A percentile compares a stretch with the other conserved stretches of the same genome.
Evolutionary conservation across 164 flowering plant genomes (phyloP).

Genomic region (Saururus chinensis): DNA sequence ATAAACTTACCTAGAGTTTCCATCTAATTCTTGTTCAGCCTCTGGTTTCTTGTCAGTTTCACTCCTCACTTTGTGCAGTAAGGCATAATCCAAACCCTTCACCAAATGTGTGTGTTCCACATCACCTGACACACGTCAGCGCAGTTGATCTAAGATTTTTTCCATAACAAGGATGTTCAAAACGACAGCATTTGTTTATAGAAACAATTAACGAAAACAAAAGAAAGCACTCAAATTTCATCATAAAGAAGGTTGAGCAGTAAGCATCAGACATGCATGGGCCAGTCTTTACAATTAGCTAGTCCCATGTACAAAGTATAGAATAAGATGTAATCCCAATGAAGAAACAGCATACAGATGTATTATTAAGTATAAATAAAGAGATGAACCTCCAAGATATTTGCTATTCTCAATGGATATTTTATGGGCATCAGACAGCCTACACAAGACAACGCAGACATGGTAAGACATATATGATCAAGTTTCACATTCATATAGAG

Average conservation of each 20-base stretch:
- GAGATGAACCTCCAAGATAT: conserved; percentile 92
- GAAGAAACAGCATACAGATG: neutral
- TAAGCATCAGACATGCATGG: too few relatives aligned
- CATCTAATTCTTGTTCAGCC: conserved; percentile 57
- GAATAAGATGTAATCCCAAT: neutral
- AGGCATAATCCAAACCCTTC: conserved; percentile 94
- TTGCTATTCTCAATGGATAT: conserved; percentile 97
- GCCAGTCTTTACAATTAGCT: too few relatives aligned
- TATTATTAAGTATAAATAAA: neutral
- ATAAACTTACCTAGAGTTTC: conserved; percentile 47
- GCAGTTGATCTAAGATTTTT: neutral
- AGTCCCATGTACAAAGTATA: too few relatives aligned
- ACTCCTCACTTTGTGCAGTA: conserved; percentile 85
- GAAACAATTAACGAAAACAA: neutral
- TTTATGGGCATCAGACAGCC: conserved; percentile 76
- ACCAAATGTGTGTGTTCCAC: conserved; percentile 98
- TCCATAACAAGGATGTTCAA: neutral
- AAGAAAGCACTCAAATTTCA: too few relatives aligned
- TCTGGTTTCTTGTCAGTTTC: conserved; percentile 95
- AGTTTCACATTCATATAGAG: neutral
- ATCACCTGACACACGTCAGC: conserved; percentile 49
- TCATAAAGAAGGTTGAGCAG: too few relatives aligned
- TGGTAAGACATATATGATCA: neutral
- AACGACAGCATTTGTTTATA: too few relatives aligned
- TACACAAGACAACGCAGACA: conserved; percentile 9